A percentile compares a stretch with the other conserved stretches of the same genome.
phyloP scores from a whole-genome alignment of 176 grass and related monocot species.

The Ampelocalamus luodianensis region DNA sequence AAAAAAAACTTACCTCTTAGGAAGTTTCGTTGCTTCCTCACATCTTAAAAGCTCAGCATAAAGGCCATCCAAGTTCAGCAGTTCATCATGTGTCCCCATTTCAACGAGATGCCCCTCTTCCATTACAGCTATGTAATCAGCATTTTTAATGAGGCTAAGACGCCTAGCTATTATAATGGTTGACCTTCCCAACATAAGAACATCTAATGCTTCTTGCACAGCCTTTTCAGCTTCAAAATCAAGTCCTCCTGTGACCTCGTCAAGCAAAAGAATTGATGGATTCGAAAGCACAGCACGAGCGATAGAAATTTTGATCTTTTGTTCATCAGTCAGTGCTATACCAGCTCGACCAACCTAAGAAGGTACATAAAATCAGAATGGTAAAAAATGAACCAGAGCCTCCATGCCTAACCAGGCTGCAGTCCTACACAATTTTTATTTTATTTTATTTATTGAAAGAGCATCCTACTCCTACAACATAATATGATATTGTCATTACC shows the following conservation, averaged over 20 bases:
- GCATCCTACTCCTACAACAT: not conserved
- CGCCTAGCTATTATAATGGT: constrained; percentile 99
- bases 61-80: constrained; percentile 89
- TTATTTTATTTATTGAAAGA: not conserved
- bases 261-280: constrained; percentile 95
- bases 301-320: constrained; percentile 99
- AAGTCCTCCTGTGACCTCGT: constrained; percentile 97
- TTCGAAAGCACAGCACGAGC: constrained; percentile 95
- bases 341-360: constrained; percentile 90
- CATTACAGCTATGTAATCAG: constrained; percentile 99
- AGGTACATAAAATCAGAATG: constrained; percentile 39
- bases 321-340: constrained; percentile 84
- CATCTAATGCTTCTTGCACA: constrained; percentile 95
- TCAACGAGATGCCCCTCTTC: constrained; percentile 99
- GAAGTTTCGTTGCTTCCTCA: constrained; percentile 97
- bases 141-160: constrained; percentile 92
- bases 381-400: constrained; percentile 36
- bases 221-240: constrained; percentile 99
- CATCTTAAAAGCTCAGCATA: constrained; percentile 97
- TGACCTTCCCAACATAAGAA: constrained; percentile 99
- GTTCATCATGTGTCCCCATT: constrained; percentile 98
- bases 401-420: constrained; percentile 10
- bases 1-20: constrained; percentile 69
- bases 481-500: constrained; percentile 51
- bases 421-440: not conserved